Base-by-base conservation (phyloP, 1,284 basidiomycete genomes). In the Trametes polyzona region DNA sequence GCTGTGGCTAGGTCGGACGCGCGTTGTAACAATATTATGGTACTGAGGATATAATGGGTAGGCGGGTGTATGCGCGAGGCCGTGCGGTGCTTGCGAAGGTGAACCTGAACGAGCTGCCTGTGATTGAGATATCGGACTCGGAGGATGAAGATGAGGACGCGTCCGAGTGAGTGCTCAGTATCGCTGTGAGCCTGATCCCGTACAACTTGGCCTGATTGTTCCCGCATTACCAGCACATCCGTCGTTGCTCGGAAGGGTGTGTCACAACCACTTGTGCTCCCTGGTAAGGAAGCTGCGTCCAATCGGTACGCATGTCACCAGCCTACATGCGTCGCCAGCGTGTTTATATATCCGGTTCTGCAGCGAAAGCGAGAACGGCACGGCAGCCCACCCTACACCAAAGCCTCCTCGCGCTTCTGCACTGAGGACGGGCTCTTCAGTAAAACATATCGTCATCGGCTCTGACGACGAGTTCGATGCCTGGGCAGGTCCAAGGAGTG, bases 101-200 rank as follows among this genome's bases (percentile, higher is more conserved):
- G 21, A 36, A 51, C 30, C 39, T 56, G 37, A 53, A 55, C 23
- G 43, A 57, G 40, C 39, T 62, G 23, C 68, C 74, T 43, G 68
- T 84, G 17, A 82, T 86, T 53, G 81, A 83, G 60, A 80, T 86
- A 65, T 83, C 82, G 33, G 81, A 76, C 44, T 78, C 79, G 47
- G 75, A 47, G 23, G 46, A 47, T 16, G 33, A 35, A n/a, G 46
- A 47, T 11, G 41, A 78, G 4, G 70, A 77, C 24, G 62, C 59
- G 48, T 32, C 52, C 59, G 68, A 43, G 69, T 73, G 54, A 48
- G 69, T 47, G 17, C 16, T n/a, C n/a, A n/a, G n/a, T n/a, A n/a
- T n/a, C n/a, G n/a, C n/a, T n/a, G n/a, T n/a, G n/a, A n/a, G n/a
- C n/a, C n/a, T n/a, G n/a, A n/a, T n/a, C n/a, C n/a, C n/a, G n/a